These are phyloP conservation scores for Sugiyamaella smithiae DNA, from an alignment of 805 yeast genomes.

Conservation along the genomic window DNA sequence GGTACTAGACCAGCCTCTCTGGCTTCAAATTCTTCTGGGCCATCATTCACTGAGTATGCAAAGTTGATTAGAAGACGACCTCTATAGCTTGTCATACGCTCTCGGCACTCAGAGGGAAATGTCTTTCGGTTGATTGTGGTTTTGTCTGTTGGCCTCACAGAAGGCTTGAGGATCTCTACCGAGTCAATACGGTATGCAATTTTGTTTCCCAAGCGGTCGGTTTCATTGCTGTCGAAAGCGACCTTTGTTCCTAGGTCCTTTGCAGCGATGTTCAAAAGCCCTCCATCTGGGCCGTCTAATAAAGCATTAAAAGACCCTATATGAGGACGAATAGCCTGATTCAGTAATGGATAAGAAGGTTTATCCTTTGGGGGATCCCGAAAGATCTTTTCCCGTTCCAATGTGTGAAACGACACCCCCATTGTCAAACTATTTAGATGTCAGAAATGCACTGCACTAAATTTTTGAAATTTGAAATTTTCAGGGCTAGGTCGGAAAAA, in stretches of 20 bases:
- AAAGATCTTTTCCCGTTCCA: constrained; percentile 84
- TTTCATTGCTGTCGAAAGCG: constrained; percentile 75
- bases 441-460: background rate
- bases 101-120: constrained; percentile 86
- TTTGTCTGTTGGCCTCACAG: constrained; percentile 69
- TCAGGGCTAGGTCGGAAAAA: constrained; percentile 1
- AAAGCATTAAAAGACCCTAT: constrained; percentile 94
- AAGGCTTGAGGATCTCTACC: constrained; percentile 83
- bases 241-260: constrained; percentile 85
- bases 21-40: constrained; percentile 70
- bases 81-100: constrained; percentile 78
- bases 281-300: constrained; percentile 74
- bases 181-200: constrained; percentile 70
- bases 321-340: constrained; percentile 92
- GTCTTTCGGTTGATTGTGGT: constrained; percentile 73
- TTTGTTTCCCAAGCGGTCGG: constrained; percentile 77
- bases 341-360: constrained; percentile 74
- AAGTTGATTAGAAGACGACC: constrained; percentile 76
- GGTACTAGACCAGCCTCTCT: constrained; percentile 93
- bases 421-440: constrained; percentile 7
- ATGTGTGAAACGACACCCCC: constrained; percentile 65
- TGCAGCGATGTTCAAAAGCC: constrained; percentile 78
- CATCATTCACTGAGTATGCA: constrained; percentile 84
- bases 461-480: constrained; percentile 4
- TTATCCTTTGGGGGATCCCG: constrained; percentile 86